Conservation (phyloP, 2,329 filamentous ascomycete species). For the Penicillium griseofulvum region DNA sequence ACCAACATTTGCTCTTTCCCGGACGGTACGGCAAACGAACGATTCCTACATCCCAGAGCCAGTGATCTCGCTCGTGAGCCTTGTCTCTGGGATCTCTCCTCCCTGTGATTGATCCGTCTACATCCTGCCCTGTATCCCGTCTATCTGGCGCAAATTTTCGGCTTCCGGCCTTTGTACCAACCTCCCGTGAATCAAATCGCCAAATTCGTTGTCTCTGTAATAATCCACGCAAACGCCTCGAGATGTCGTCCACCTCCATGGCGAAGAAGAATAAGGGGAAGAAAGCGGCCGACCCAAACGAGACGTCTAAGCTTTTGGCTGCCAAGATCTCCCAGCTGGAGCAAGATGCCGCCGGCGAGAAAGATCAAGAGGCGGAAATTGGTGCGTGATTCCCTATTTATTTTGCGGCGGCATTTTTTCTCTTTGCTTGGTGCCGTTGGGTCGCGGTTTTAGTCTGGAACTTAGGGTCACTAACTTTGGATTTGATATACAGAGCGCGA, state of each 20-base stretch:
- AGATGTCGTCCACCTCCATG: constrained; percentile 50
- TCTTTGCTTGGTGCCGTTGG: constrained; percentile 1
- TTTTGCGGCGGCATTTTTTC: background rate
- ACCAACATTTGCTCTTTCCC: constrained; percentile 5
- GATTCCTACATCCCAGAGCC: constrained; percentile 18
- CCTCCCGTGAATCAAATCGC: background rate
- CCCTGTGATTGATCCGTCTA: constrained; percentile 17
- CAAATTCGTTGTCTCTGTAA: constrained; percentile 10
- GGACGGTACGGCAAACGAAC: background rate
- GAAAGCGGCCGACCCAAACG: constrained; percentile 78
- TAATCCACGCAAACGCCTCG: constrained; percentile 8
- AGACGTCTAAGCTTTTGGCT: constrained; percentile 86
- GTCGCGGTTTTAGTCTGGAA: constrained; percentile 14
- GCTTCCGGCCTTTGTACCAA: constrained; percentile 4
- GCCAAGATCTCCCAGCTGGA: constrained; percentile 95
- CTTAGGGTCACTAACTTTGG: constrained; percentile 24
- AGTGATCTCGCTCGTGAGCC: constrained; percentile 16
- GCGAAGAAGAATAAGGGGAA: constrained; percentile 80
- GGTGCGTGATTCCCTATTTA: constrained; percentile 56
- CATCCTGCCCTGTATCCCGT: constrained; percentile 10
- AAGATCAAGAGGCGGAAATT: constrained; percentile 94
- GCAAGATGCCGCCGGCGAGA: constrained; percentile 86
- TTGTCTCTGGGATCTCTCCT: constrained; percentile 21
- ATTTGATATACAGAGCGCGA: constrained; percentile 67
- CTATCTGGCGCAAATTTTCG: constrained; percentile 23